Evolutionary conservation across 768 basidiomycete species (phyloP), one percentile per base, ranked within the genome.

Genomic region (Mycena leptocephala): DNA sequence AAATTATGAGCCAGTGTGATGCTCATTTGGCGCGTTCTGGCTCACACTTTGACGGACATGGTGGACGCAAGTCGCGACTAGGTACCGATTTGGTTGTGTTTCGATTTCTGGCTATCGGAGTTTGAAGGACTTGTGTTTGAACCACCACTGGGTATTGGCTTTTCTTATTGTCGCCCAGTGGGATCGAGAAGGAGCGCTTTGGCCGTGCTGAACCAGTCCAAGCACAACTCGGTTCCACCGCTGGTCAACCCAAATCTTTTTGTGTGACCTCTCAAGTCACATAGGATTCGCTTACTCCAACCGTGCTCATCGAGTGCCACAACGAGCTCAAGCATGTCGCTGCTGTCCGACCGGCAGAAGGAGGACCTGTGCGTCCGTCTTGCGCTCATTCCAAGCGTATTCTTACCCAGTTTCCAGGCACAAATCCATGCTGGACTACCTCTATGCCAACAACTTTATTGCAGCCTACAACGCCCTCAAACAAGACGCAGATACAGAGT

Each of bases 371-470:
- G 65, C 56, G 83, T 81, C 43, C 28, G 5, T 33, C 26, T 33
- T 37, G 30, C 26, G 13, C 18, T 30, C 28, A 2, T 35, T 68
- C 48, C 22, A 46, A 37, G n/a, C 18, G 8, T 41, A 48, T 20
- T 69, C 74, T 76, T 37, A 78, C 35, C 35, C 39, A 14, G 62
- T 75, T 62, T 82, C 26, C 80, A 95, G 94, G 81, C 93, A 95
- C 87, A 94, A 93, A 86, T 92, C 94, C 78, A 95, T 95, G 89
- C 91, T 95, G 76, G 93, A 95, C 85, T 95, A 95, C 83, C 88
- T 95, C 70, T 89, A 93, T 81, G 87, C 91, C 77, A 92, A 90
- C 81, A 92, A 92, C 83, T 93, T 93, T 80, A 88, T 81, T 48
- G 88, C 89, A 76, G 92, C 94, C 28, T 94, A 89, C 80, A 89